A percentile compares a stretch with the other conserved stretches of the same genome.
These are phyloP conservation scores for Trametes cinnabarina DNA, from an alignment of 768 basidiomycete species.

Conservation along the genomic window DNA sequence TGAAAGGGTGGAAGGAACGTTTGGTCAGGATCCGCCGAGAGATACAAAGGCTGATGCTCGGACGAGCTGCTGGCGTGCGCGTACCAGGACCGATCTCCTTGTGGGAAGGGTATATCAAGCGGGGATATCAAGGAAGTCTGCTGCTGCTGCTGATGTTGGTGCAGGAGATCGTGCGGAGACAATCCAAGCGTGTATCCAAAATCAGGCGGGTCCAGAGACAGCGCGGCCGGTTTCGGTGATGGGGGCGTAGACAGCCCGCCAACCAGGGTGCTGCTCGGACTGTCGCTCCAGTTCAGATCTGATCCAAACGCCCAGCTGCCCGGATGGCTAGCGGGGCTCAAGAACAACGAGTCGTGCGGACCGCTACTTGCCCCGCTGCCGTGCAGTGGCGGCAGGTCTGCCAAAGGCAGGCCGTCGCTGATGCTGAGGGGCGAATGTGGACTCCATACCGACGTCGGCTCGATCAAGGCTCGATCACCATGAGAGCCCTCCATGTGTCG, in stretches of 20 bases:
- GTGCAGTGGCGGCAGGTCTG: constrained; percentile 8
- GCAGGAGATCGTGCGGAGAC: neutral
- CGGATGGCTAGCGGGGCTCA: neutral
- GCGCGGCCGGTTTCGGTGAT: constrained; percentile 10
- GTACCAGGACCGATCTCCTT: neutral
- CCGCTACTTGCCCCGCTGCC: neutral
- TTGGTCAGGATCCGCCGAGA: constrained; percentile 2
- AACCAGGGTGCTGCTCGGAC: constrained; percentile 12
- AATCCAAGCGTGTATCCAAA: constrained; percentile 14
- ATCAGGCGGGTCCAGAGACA: constrained; percentile 7
- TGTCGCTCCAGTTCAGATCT: constrained; percentile 17
- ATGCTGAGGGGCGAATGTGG: constrained; percentile 20
- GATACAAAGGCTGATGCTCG: neutral
- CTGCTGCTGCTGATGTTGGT: neutral
- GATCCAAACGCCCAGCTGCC: constrained; percentile 2
- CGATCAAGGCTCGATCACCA: constrained; percentile 8
- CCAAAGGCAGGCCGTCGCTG: constrained; percentile 6
- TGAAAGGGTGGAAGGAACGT: constrained; percentile 4
- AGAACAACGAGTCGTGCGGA: constrained; percentile 1
- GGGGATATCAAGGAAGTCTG: constrained; percentile 5
- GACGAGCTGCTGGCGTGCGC: neutral
- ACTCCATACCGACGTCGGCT: constrained; percentile 20
- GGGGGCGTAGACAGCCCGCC: constrained; percentile 9
- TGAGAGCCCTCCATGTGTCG: constrained; percentile 2
- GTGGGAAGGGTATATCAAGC: constrained; percentile 8